Evolutionary conservation across 2,329 filamentous ascomycete species (phyloP), one percentile per base, ranked within the genome.

Genomic region (Nemania serpens): DNA sequence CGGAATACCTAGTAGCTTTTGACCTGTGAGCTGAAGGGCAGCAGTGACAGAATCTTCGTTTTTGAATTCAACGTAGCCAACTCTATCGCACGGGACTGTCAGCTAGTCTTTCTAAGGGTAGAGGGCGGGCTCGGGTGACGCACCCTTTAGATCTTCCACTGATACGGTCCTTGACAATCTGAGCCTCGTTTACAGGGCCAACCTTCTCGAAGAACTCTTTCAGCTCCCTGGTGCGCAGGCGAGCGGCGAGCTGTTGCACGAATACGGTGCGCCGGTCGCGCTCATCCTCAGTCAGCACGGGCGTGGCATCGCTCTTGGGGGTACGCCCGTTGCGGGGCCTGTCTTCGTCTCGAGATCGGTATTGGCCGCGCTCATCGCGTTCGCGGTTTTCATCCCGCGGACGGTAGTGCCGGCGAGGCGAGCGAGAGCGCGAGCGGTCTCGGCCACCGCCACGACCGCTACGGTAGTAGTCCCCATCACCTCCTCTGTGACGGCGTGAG

Each of bases 51-150:
- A 96, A 71, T 96, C 92, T 85, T 98, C 94, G 74, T 91, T 88
- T 76, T 93, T 96, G 79, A 99, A 99, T 83, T 99, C 95, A 82
- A 99, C 96, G 74, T 99, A 99, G 76, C 96, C 95, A 77, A 99
- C 95, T 78, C 95, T 98, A 70, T 9, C 49, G 49, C 22, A 22
- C 5, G 33, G 6, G 22, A 13, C n/a, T 39, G 53, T 65, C 51
- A 75, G 81, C n/a, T 69, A 18, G 58, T 56, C 51, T 56, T 55
- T 29, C 20, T 7, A 54, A 6, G 11, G 7, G 11, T 4, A 13
- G 20, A 52, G 7, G 22, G 12, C 11, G 39, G 37, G 17, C 18
- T 5, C 3, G 37, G 11, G 33, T 49, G 15, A 74, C 90, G 74
- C 83, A 97, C 94, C 95, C 95, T 83, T 99, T 99, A 65, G 93